A percentile compares a stretch with the other conserved stretches of the same genome.
These are phyloP conservation scores for Verticillium isaacii DNA, from an alignment of 2,329 filamentous ascomycete species.

Conservation along the genomic window DNA sequence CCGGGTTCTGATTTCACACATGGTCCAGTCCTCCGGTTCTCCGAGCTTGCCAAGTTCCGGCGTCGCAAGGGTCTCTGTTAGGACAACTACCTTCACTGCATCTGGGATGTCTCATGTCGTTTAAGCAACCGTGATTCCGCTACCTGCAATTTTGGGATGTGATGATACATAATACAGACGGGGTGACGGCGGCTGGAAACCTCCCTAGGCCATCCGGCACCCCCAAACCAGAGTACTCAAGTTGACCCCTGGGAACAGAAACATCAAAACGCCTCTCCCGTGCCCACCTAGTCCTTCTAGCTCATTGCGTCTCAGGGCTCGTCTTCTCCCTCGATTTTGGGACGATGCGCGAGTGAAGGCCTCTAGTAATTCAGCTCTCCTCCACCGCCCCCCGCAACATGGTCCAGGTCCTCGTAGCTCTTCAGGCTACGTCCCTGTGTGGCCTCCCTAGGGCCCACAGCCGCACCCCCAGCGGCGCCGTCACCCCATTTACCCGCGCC, in stretches of 20 bases:
- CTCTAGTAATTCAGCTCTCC: slow-evolving; percentile 85
- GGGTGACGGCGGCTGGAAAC: neutral
- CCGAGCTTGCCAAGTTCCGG: neutral
- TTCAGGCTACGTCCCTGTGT: slow-evolving; percentile 89
- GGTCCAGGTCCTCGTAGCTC: slow-evolving; percentile 96
- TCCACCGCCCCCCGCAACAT: slow-evolving; percentile 66
- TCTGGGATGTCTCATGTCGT: slow-evolving; percentile 6
- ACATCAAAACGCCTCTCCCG: neutral
- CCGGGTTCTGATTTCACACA: too few species aligned
- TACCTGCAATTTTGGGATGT: neutral
- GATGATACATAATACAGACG: neutral
- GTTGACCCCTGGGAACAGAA: neutral
- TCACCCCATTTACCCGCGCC: slow-evolving; percentile 64
- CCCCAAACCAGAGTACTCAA: neutral
- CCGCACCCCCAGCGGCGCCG: slow-evolving; percentile 66
- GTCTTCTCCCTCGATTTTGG: neutral
- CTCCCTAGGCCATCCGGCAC: neutral
- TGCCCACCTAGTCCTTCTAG: neutral
- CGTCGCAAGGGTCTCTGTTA: slow-evolving; percentile 16
- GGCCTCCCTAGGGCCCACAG: slow-evolving; percentile 82
- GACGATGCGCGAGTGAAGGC: neutral
- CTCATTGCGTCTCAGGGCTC: neutral
- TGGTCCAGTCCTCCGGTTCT: too few species aligned
- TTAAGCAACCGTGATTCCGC: neutral
- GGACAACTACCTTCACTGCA: slow-evolving; percentile 18